These are phyloP conservation scores for Suillus placidus DNA, from an alignment of 768 basidiomycete species.

Conservation along the genomic window DNA sequence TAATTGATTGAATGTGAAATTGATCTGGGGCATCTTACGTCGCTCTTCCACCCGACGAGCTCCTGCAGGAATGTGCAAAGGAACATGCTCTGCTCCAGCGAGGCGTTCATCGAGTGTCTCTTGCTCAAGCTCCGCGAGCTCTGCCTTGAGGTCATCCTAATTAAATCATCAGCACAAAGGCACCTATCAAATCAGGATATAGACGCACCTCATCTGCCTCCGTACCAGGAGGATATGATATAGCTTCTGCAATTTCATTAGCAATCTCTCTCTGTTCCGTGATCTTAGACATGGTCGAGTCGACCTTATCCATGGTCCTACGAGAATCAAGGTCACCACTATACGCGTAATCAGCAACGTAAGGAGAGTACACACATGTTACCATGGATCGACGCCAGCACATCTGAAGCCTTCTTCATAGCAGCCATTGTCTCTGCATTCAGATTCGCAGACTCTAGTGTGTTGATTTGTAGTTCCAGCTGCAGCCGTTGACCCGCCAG, in stretches of 20 bases:
- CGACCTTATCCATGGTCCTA: conserved; percentile 88
- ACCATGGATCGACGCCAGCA: conserved; percentile 86
- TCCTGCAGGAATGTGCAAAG: conserved; percentile 77
- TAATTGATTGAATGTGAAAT: conserved; percentile 6
- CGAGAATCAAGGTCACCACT: not conserved
- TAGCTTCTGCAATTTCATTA: conserved; percentile 88
- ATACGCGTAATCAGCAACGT: not conserved
- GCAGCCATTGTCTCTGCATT: conserved; percentile 97
- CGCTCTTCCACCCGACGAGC: conserved; percentile 48
- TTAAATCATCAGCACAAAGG: conserved; percentile 6
- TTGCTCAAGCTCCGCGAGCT: conserved; percentile 87
- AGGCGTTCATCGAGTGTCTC: conserved; percentile 85
- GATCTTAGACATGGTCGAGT: conserved; percentile 83
- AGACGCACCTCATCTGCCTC: conserved; percentile 72
- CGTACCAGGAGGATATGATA: conserved; percentile 69
- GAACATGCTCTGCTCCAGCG: conserved; percentile 85
- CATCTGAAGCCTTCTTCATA: conserved; percentile 95
- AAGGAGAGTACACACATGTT: conserved; percentile 66
- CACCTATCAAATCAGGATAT: conserved; percentile 7
- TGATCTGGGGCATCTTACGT: not conserved
- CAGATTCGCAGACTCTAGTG: conserved; percentile 95
- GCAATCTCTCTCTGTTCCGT: conserved; percentile 91
- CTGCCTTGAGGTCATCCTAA: conserved; percentile 76
- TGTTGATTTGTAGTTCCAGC: conserved; percentile 95
- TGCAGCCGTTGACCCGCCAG: conserved; percentile 86